phyloP scores from a whole-genome alignment of 352 stramenopile species.

The Pythium dissotocum region DNA sequence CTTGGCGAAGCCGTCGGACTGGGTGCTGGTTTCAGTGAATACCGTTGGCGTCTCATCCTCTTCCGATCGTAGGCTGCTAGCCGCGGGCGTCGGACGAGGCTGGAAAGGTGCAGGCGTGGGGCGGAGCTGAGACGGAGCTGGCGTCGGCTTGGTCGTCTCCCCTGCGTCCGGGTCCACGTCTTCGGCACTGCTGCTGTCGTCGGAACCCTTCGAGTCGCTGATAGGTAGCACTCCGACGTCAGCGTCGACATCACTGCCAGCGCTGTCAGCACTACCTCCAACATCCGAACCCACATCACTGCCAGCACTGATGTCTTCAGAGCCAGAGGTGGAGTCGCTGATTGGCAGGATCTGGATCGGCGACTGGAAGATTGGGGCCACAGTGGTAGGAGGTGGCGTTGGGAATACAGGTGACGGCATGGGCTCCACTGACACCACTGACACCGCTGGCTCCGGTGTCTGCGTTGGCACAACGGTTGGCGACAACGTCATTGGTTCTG shows the following conservation, averaged over 20 bases:
- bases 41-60: conserved; percentile 1
- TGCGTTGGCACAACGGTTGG: neutral
- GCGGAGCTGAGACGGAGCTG: neutral
- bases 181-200: conserved; percentile 1
- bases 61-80: conserved; percentile 8
- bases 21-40: conserved; percentile 10
- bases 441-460: neutral
- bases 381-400: neutral
- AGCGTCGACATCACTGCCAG: neutral
- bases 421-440: neutral
- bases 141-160: neutral
- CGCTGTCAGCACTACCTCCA: too few relatives aligned
- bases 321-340: conserved; percentile 2
- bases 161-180: neutral
- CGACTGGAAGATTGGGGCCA: conserved; percentile 11
- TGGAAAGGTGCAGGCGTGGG: conserved; percentile 8
- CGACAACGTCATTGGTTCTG: neutral
- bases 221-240: neutral
- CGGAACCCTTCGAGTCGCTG: neutral
- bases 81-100: conserved; percentile 10
- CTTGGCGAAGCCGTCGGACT: conserved; percentile 12
- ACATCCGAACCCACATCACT: neutral
- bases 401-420: conserved; percentile 1
- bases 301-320: neutral
- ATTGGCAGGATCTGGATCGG: neutral